Evolutionary conservation across 768 basidiomycete genomes (phyloP).

Genomic region (Suillus sp.): DNA sequence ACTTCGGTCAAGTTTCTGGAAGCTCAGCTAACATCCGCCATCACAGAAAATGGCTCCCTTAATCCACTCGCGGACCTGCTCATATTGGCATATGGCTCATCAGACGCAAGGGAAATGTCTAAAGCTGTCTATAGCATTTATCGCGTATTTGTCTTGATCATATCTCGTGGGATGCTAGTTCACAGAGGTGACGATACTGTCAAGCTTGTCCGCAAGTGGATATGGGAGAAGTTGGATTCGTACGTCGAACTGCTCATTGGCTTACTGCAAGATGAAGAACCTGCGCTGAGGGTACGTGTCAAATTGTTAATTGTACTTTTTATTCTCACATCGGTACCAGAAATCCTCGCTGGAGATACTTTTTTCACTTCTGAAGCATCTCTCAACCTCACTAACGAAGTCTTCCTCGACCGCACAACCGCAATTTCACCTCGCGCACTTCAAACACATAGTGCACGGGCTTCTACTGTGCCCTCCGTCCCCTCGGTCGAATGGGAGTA

Average conservation of each 20-base stretch:
- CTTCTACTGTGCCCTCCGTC: slow-evolving; percentile 66
- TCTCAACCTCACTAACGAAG: slow-evolving; percentile 65
- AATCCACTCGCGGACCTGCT: slow-evolving; percentile 81
- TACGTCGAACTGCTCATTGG: slow-evolving; percentile 72
- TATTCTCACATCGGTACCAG: slow-evolving; percentile 38
- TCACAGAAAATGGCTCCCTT: slow-evolving; percentile 59
- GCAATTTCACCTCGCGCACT: slow-evolving; percentile 69
- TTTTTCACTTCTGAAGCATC: slow-evolving; percentile 73
- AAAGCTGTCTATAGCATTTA: slow-evolving; percentile 85
- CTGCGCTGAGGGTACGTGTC: slow-evolving; percentile 64
- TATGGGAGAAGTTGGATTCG: slow-evolving; percentile 70
- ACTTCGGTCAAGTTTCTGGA: slow-evolving; percentile 51
- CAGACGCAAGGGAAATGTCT: slow-evolving; percentile 58
- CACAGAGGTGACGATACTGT: slow-evolving; percentile 53
- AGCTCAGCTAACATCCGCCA: slow-evolving; percentile 52
- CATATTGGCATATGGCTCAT: slow-evolving; percentile 48
- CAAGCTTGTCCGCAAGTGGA: slow-evolving; percentile 71
- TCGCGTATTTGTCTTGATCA: slow-evolving; percentile 68
- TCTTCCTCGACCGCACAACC: slow-evolving; percentile 47
- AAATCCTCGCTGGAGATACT: slow-evolving; percentile 72
- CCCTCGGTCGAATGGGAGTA: slow-evolving; percentile 23
- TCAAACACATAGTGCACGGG: slow-evolving; percentile 61
- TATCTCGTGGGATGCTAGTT: slow-evolving; percentile 59
- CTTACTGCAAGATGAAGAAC: slow-evolving; percentile 77
- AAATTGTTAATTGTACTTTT: background rate